Evolutionary conservation across 306 rosid species (phyloP), one percentile per base, ranked within the genome.

Genomic region (Rosa rugosa): DNA sequence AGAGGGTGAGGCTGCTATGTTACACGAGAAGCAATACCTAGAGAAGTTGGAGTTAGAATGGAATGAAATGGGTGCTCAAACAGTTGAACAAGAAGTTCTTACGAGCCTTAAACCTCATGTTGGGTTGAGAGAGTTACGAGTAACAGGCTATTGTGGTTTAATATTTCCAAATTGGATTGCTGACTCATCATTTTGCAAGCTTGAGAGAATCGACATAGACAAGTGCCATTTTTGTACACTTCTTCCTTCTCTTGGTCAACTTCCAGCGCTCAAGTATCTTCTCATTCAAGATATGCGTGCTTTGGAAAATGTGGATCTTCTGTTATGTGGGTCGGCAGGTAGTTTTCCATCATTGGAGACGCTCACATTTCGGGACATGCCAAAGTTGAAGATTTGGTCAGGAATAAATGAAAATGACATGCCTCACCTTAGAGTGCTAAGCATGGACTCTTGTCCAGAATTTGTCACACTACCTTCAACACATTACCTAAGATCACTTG

Each of bases 1-100:
- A 6, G 79, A 82, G 16, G 82, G 71, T 12, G 4, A 8, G 47
- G 41, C 46, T 10, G 74, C 81, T 8, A 20, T 11, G 78, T 64
- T 77, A 13, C 42, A 63, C 13, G 18, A 64, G 27, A 81, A 81
- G 81, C 42, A 27, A 44, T 64, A 77, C 69, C 20, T 82, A 65
- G 41, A 82, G 11, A 69, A 25, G 63, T 17, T 82, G 64, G 79
- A 65, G 64, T 54, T 82, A 44, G 25, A 82, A 44, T 82, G 85
- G 82, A 50, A 76, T 50, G 78, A 17, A 38, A 20, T 23, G 66
- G 22, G 9, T 16, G 1, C 57, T 51, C 38, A 11, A 4, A 25
- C 68, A 11, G 8, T 16, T 6, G 34, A 54, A 4, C 70, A 62
- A 56, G 60, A 59, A 68, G 69, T 74, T 65, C 57, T 83, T 6